A percentile compares a stretch with the other conserved stretches of the same genome.
Evolutionary conservation across 768 basidiomycete species (phyloP).

Genomic region (Boletus edulis): DNA sequence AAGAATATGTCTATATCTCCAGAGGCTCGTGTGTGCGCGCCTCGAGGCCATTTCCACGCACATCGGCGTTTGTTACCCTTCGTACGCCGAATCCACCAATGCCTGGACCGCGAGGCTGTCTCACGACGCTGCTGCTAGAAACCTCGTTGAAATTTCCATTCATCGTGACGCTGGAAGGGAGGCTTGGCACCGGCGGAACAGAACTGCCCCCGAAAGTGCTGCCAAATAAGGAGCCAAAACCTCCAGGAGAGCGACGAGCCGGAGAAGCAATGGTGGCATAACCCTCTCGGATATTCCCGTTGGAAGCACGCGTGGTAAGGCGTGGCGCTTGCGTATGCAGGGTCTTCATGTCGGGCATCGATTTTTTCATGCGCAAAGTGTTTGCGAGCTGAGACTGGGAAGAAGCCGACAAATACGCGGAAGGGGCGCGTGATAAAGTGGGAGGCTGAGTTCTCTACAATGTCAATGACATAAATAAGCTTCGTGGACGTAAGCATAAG

Average conservation of each 20-base stretch:
- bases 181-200: slow-evolving; percentile 77
- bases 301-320: slow-evolving; percentile 76
- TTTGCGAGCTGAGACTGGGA: slow-evolving; percentile 41
- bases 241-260: slow-evolving; percentile 70
- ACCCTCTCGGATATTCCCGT: slow-evolving; percentile 83
- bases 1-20: slow-evolving; percentile 56
- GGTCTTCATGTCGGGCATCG: slow-evolving; percentile 97
- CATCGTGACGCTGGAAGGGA: slow-evolving; percentile 57
- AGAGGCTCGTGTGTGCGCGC: slow-evolving; percentile 83
- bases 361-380: slow-evolving; percentile 89
- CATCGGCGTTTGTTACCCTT: slow-evolving; percentile 36
- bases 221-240: slow-evolving; percentile 71
- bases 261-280: slow-evolving; percentile 87
- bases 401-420: slow-evolving; percentile 68
- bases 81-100: slow-evolving; percentile 69
- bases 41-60: slow-evolving; percentile 67
- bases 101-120: slow-evolving; percentile 85
- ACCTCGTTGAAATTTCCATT: slow-evolving; percentile 44
- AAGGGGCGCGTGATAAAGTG: slow-evolving; percentile 78
- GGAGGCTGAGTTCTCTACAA: slow-evolving; percentile 42
- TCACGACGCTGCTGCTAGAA: slow-evolving; percentile 53
- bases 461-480: slow-evolving; percentile 13
- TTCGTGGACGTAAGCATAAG: slow-evolving; percentile 16
- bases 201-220: slow-evolving; percentile 35
- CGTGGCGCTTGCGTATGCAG: slow-evolving; percentile 78